phyloP scores from a whole-genome alignment of 1,139 yeast genomes.

The Eremothecium coryli region DNA sequence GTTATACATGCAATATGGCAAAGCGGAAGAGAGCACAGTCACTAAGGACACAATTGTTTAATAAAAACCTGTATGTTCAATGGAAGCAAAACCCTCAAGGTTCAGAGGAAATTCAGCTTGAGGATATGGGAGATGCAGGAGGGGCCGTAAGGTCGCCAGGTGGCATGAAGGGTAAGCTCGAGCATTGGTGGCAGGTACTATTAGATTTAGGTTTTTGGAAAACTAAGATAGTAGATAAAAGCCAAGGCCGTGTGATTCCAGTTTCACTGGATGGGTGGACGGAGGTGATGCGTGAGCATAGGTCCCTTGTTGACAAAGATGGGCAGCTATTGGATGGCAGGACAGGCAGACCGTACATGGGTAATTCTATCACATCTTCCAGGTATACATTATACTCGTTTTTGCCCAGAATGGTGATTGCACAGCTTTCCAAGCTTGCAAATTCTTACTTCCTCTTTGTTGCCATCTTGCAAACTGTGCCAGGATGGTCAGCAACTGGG shows the following conservation, averaged over 20 bases:
- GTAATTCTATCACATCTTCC: slow-evolving; percentile 74
- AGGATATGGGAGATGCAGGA: slow-evolving; percentile 4
- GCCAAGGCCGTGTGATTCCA: slow-evolving; percentile 72
- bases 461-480: slow-evolving; percentile 90
- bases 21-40: slow-evolving; percentile 62
- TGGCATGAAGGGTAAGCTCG: not conserved
- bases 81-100: slow-evolving; percentile 16
- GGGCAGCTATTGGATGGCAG: slow-evolving; percentile 52
- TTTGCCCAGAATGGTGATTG: slow-evolving; percentile 76
- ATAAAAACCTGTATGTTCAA: slow-evolving; percentile 33
- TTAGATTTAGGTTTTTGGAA: slow-evolving; percentile 19
- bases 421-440: slow-evolving; percentile 89
- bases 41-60: slow-evolving; percentile 63
- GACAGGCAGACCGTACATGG: slow-evolving; percentile 46
- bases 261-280: slow-evolving; percentile 36
- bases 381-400: slow-evolving; percentile 76
- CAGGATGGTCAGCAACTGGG: slow-evolving; percentile 97
- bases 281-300: slow-evolving; percentile 15
- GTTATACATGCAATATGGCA: too few species aligned
- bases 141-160: slow-evolving; percentile 1
- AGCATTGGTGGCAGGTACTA: slow-evolving; percentile 17
- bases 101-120: slow-evolving; percentile 27
- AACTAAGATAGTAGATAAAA: slow-evolving; percentile 33
- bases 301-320: slow-evolving; percentile 12
- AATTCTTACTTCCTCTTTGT: slow-evolving; percentile 78